A percentile compares a stretch with the other conserved stretches of the same genome.
Conservation (phyloP, 352 stramenopile genomes). For the Phytophthora parvispora region DNA sequence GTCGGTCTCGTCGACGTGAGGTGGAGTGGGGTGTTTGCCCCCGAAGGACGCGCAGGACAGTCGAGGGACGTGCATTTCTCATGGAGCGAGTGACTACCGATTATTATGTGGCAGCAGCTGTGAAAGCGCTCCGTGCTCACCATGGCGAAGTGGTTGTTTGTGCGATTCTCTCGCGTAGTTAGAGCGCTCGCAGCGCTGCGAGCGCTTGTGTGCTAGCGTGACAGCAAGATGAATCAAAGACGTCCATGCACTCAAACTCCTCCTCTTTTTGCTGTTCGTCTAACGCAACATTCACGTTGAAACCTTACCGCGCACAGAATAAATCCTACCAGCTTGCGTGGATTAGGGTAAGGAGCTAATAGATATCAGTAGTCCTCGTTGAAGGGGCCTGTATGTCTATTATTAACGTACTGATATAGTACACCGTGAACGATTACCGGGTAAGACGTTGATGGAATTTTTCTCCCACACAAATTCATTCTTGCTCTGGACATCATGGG, state of each 20-base stretch:
- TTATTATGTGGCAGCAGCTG: constrained; percentile 42
- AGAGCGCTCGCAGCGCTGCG: constrained; percentile 15
- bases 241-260: constrained; percentile 3
- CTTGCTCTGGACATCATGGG: constrained; percentile 29
- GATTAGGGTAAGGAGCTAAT: too few relatives aligned
- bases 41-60: constrained; percentile 9
- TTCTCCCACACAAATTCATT: not conserved
- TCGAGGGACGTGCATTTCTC: constrained; percentile 14
- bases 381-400: too few relatives aligned
- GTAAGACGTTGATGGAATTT: too few relatives aligned
- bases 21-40: not conserved
- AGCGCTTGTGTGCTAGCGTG: not conserved
- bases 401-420: too few relatives aligned
- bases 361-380: too few relatives aligned
- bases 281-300: not conserved
- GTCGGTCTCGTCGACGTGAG: constrained; percentile 6
- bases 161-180: constrained; percentile 7
- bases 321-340: too few relatives aligned
- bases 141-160: constrained; percentile 23
- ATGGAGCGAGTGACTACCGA: constrained; percentile 30
- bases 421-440: too few relatives aligned
- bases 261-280: constrained; percentile 5
- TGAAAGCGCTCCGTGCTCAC: constrained; percentile 38
- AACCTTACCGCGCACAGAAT: too few relatives aligned
- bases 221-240: constrained; percentile 19